Evolutionary conservation across 768 basidiomycete genomes (phyloP).

Genomic region (Terana coerulea): DNA sequence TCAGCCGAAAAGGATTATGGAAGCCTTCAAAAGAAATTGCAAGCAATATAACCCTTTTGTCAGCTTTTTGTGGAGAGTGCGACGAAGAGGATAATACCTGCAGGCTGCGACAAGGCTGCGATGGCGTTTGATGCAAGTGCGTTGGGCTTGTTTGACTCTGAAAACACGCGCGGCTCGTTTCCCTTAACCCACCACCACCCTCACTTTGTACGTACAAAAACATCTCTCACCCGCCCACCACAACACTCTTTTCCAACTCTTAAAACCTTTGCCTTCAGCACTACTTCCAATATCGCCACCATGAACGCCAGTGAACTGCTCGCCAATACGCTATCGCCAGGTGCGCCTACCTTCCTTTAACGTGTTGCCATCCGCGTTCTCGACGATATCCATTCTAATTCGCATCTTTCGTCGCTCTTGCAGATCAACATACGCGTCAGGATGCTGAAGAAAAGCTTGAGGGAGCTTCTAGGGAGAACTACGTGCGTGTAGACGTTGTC

Average conservation of each 20-base stretch:
- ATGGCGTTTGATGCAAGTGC: conserved; percentile 9
- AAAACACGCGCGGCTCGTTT: conserved; percentile 19
- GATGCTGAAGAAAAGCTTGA: conserved; percentile 90
- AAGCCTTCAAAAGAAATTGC: too few species aligned
- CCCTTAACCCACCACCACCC: conserved; percentile 24
- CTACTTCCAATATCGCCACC: conserved; percentile 29
- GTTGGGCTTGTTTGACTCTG: conserved; percentile 11
- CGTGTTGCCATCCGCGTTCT: conserved; percentile 26
- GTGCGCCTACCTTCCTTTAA: conserved; percentile 44
- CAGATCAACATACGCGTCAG: conserved; percentile 89
- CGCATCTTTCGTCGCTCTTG: conserved; percentile 13
- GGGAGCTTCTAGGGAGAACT: conserved; percentile 81
- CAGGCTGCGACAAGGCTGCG: conserved; percentile 5
- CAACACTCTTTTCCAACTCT: conserved; percentile 8
- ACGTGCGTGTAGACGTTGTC: conserved; percentile 43
- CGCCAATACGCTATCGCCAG: conserved; percentile 87
- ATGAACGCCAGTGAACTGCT: conserved; percentile 94
- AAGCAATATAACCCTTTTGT: conserved; percentile 4
- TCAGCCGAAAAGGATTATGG: neutral
- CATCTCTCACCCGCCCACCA: conserved; percentile 10
- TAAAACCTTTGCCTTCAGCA: conserved; percentile 15
- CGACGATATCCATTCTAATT: conserved; percentile 18
- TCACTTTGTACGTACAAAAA: conserved; percentile 16
- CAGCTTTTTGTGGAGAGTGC: neutral
- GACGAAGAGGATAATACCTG: neutral